A percentile compares a stretch with the other conserved stretches of the same genome.
phyloP scores from a whole-genome alignment of 345 rosid genomes.

The Nasturtium officinale region DNA sequence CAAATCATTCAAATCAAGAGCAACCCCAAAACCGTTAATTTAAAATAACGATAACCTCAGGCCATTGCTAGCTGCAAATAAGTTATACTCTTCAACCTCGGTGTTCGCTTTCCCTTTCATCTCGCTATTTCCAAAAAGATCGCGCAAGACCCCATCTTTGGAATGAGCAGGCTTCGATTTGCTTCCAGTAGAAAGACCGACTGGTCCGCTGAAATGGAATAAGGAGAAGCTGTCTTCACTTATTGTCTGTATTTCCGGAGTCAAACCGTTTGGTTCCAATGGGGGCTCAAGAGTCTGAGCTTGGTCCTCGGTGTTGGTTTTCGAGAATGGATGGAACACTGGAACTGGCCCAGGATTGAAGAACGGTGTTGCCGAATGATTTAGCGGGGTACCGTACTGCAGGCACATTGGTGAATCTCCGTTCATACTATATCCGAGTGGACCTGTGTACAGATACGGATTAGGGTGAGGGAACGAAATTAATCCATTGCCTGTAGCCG shows the following conservation, averaged over 20 bases:
- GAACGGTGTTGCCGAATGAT: slow-evolving; percentile 53
- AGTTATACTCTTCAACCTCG: slow-evolving; percentile 81
- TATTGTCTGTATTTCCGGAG: slow-evolving; percentile 14
- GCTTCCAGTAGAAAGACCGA: slow-evolving; percentile 57
- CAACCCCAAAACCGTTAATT: slow-evolving; percentile 44
- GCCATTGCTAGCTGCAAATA: slow-evolving; percentile 78
- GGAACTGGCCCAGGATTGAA: slow-evolving; percentile 58
- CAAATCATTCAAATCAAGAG: slow-evolving; percentile 17
- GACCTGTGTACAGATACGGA: slow-evolving; percentile 61
- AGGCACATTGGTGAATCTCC: slow-evolving; percentile 39
- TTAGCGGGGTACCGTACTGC: slow-evolving; percentile 58
- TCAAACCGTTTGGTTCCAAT: slow-evolving; percentile 15
- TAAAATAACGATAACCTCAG: slow-evolving; percentile 68
- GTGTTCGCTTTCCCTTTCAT: slow-evolving; percentile 36
- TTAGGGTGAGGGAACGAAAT: slow-evolving; percentile 59
- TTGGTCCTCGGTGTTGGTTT: slow-evolving; percentile 50
- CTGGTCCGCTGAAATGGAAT: slow-evolving; percentile 89
- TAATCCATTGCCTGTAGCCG: slow-evolving; percentile 63
- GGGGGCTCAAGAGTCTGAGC: slow-evolving; percentile 51
- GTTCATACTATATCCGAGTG: slow-evolving; percentile 55
- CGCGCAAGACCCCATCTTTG: slow-evolving; percentile 53
- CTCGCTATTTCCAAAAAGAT: slow-evolving; percentile 45
- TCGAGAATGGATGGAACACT: slow-evolving; percentile 55
- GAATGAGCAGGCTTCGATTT: slow-evolving; percentile 50
- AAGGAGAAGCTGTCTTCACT: slow-evolving; percentile 61